Conservation (phyloP, 2,329 filamentous ascomycete genomes). For the Aspergillus costaricaensis region DNA sequence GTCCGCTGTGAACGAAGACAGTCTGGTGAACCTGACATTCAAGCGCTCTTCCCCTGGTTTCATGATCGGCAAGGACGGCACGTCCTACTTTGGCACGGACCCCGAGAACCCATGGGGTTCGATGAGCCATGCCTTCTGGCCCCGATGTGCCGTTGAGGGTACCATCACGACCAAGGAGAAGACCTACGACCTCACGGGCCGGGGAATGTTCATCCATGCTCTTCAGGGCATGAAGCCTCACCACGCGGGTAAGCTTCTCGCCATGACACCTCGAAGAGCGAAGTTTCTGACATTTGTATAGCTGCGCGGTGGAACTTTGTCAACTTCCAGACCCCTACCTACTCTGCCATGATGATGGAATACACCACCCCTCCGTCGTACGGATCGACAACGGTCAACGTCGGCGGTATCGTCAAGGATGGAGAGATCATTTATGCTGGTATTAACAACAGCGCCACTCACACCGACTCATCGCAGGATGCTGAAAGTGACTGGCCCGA, state of each 20-base stretch:
- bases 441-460: constrained; percentile 63
- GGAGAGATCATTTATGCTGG: constrained; percentile 77
- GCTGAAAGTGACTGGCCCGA: constrained; percentile 84
- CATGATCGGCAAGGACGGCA: constrained; percentile 80
- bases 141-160: constrained; percentile 77
- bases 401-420: constrained; percentile 80
- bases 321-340: constrained; percentile 83
- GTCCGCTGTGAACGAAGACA: constrained; percentile 77
- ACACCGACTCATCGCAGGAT: constrained; percentile 71
- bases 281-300: constrained; percentile 29
- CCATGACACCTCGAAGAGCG: neutral
- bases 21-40: constrained; percentile 83
- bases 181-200: constrained; percentile 77
- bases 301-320: constrained; percentile 90
- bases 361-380: constrained; percentile 94
- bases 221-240: constrained; percentile 99
- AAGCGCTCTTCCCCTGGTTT: constrained; percentile 77
- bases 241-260: constrained; percentile 68
- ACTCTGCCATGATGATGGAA: constrained; percentile 93
- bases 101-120: constrained; percentile 82
- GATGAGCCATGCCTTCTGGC: constrained; percentile 95
- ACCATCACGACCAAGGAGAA: constrained; percentile 81
- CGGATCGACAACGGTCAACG: constrained; percentile 77
- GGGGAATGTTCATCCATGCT: constrained; percentile 77
- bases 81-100: constrained; percentile 83